Percentiles rank a stretch among this genome's conserved stretches.
phyloP scores from a whole-genome alignment of 2,329 filamentous ascomycete genomes.

The Cercospora zeina region DNA sequence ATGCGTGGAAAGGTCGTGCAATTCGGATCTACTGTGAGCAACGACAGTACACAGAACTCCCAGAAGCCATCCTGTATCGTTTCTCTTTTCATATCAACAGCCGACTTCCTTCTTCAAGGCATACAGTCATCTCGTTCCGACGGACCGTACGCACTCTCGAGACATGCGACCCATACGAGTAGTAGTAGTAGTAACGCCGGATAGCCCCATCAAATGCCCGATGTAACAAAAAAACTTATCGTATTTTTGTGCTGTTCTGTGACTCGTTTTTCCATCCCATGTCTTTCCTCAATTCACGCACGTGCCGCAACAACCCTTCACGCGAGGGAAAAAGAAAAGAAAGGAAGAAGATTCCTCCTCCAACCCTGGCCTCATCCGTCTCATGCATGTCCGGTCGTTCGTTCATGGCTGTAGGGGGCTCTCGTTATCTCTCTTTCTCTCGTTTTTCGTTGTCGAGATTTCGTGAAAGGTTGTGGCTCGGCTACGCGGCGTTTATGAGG shows the following conservation, averaged over 20 bases:
- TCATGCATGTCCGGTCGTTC: constrained; percentile 3
- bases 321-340: not conserved
- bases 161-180: constrained; percentile 21
- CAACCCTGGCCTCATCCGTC: not conserved
- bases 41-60: constrained; percentile 18
- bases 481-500: constrained; percentile 56
- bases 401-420: not conserved
- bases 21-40: constrained; percentile 25
- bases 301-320: not conserved
- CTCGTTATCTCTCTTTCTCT: not conserved
- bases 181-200: constrained; percentile 5
- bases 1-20: constrained; percentile 24
- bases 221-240: constrained; percentile 14
- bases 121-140: not conserved
- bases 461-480: constrained; percentile 1
- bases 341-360: too few relatives aligned
- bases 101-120: constrained; percentile 29
- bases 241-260: constrained; percentile 14
- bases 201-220: constrained; percentile 6
- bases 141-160: constrained; percentile 22
- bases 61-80: constrained; percentile 20
- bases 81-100: constrained; percentile 23
- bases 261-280: constrained; percentile 10
- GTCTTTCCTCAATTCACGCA: not conserved
- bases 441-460: constrained; percentile 1